Evolutionary conservation across 371 early-diverging fungal species (phyloP).

Genomic region (Nematocida displodere): DNA sequence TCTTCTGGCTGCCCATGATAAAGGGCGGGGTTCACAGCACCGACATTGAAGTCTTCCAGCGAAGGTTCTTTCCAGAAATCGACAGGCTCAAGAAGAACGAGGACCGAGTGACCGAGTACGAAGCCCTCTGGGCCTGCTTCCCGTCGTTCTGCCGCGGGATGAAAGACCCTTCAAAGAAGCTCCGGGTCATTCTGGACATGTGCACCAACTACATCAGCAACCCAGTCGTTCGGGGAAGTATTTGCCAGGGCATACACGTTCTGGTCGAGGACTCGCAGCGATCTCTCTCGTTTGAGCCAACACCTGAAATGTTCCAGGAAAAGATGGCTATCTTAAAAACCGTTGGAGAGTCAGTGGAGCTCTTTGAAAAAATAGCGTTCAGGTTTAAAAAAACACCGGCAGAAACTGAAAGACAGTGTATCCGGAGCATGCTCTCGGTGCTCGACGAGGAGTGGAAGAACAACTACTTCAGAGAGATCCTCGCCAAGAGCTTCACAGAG

Average conservation of each 20-base stretch:
- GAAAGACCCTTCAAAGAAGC: neutral
- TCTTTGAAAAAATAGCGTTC: conserved; percentile 4
- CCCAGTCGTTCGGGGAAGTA: conserved; percentile 27
- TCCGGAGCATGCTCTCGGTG: neutral
- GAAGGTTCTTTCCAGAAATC: conserved; percentile 30
- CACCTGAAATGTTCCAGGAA: neutral
- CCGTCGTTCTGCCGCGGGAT: conserved; percentile 41
- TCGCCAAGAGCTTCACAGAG: neutral
- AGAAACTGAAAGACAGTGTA: conserved; percentile 29
- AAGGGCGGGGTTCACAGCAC: conserved; percentile 16
- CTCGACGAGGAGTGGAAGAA: conserved; percentile 15
- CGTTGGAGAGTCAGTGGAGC: neutral
- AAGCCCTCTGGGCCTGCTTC: conserved; percentile 45
- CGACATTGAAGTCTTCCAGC: conserved; percentile 23
- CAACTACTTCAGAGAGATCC: conserved; percentile 11
- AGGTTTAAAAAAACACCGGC: conserved; percentile 11
- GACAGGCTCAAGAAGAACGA: neutral
- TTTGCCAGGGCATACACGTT: conserved; percentile 17
- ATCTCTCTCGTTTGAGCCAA: neutral
- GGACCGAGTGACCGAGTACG: conserved; percentile 23
- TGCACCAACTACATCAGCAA: neutral
- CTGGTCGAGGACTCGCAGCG: conserved; percentile 29
- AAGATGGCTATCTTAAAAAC: neutral
- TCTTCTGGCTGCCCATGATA: conserved; percentile 50
- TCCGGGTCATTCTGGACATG: neutral